A percentile compares a stretch with the other conserved stretches of the same genome.
phyloP scores from a whole-genome alignment of 352 stramenopile genomes.

The Blastocystis sp. region DNA sequence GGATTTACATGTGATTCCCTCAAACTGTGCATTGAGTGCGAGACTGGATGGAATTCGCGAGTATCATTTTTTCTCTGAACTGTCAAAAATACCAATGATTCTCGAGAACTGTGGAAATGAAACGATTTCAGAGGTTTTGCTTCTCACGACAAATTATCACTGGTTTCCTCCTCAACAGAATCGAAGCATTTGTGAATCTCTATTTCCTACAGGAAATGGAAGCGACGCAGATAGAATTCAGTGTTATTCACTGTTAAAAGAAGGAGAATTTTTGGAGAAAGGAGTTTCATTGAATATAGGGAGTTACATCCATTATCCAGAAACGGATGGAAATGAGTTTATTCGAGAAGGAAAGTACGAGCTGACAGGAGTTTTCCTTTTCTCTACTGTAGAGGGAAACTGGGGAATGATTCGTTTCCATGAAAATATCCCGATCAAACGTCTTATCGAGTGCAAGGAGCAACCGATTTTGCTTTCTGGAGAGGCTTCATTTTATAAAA shows the following conservation, averaged over 20 bases:
- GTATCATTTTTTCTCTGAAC: background rate
- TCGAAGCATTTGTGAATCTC: background rate
- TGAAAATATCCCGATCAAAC: background rate
- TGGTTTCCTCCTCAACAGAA: background rate
- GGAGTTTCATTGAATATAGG: background rate
- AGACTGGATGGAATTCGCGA: background rate
- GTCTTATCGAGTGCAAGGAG: background rate
- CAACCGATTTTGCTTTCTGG: background rate
- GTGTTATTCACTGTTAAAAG: background rate
- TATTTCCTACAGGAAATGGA: background rate
- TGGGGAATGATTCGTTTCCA: background rate
- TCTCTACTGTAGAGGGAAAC: background rate
- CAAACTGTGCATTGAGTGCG: background rate
- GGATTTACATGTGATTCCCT: background rate
- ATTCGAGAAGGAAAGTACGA: background rate
- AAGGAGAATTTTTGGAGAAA: background rate
- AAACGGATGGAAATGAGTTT: background rate
- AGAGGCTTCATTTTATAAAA: background rate
- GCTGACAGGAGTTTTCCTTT: background rate
- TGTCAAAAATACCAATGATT: background rate
- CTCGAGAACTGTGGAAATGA: slow-evolving; percentile 8
- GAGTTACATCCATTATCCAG: background rate
- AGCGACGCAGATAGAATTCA: background rate
- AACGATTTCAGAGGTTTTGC: background rate
- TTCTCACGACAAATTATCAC: slow-evolving; percentile 4